These are phyloP conservation scores for Penicillium canescens DNA, from an alignment of 495 filamentous ascomycete genomes.

Conservation along the genomic window DNA sequence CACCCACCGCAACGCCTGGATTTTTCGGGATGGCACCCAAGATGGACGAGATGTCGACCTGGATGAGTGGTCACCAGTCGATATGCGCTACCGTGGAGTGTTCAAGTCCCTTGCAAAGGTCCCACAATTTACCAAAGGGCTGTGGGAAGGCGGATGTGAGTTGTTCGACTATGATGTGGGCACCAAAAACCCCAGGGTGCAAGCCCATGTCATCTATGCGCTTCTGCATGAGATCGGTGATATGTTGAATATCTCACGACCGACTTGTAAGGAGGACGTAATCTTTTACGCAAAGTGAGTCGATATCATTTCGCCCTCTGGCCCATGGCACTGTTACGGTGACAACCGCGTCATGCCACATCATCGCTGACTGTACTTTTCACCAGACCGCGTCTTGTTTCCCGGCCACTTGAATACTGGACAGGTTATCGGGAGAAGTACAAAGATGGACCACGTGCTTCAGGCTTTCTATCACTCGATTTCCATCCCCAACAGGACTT, in stretches of 20 bases:
- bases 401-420: slow-evolving; percentile 27
- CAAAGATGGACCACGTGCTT: slow-evolving; percentile 21
- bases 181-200: slow-evolving; percentile 9
- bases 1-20: slow-evolving; percentile 24
- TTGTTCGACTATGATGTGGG: not conserved
- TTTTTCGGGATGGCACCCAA: slow-evolving; percentile 21
- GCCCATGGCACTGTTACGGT: too few relatives aligned
- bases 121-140: slow-evolving; percentile 19
- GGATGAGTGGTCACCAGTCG: slow-evolving; percentile 25
- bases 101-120: slow-evolving; percentile 30
- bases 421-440: slow-evolving; percentile 30
- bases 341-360: too few relatives aligned
- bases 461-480: slow-evolving; percentile 22
- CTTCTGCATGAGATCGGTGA: slow-evolving; percentile 30
- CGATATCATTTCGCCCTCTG: too few relatives aligned
- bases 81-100: slow-evolving; percentile 31
- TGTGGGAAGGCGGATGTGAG: slow-evolving; percentile 20
- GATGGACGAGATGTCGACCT: slow-evolving; percentile 22
- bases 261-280: slow-evolving; percentile 5
- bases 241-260: slow-evolving; percentile 16
- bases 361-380: not conserved
- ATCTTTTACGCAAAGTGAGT: slow-evolving; percentile 23
- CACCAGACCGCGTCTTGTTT: slow-evolving; percentile 22
- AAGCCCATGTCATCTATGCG: slow-evolving; percentile 30
- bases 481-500: slow-evolving; percentile 7